These are phyloP conservation scores for Amaranthus hypochondriacus DNA, from an alignment of 148 eudicot genomes.

Conservation along the genomic window DNA sequence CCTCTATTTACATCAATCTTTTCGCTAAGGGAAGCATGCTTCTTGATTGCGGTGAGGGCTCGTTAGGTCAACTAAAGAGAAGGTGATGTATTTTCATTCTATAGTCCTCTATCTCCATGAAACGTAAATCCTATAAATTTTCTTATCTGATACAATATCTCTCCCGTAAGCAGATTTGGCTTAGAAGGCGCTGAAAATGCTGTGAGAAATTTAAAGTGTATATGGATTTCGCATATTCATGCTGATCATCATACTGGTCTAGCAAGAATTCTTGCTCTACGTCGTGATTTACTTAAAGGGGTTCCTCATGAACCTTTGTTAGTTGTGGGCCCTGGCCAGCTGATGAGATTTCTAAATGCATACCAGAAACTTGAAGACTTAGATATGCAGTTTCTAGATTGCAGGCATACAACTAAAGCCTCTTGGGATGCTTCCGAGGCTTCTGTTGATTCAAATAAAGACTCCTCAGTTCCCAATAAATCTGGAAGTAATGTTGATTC, in stretches of 20 bases:
- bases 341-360: constrained; percentile 72
- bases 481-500: constrained; percentile 26
- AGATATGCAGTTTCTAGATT: constrained; percentile 85
- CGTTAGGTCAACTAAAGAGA: constrained; percentile 91
- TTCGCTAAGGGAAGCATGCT: constrained; percentile 83
- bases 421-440: constrained; percentile 43
- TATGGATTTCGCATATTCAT: constrained; percentile 98
- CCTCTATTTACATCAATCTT: constrained; percentile 76
- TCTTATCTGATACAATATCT: constrained; percentile 3
- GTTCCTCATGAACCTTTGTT: constrained; percentile 66
- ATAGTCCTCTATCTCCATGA: not conserved
- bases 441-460: constrained; percentile 26
- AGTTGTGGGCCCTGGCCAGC: constrained; percentile 80
- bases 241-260: constrained; percentile 98
- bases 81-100: constrained; percentile 35
- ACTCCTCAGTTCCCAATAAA: constrained; percentile 15
- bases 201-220: constrained; percentile 58
- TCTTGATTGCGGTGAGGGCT: constrained; percentile 96
- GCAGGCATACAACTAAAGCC: constrained; percentile 74
- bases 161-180: constrained; percentile 53
- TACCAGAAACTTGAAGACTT: constrained; percentile 84
- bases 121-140: not conserved
- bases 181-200: constrained; percentile 82
- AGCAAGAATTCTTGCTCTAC: constrained; percentile 82
- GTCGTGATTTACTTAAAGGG: constrained; percentile 66